Evolutionary conservation across 805 yeast genomes (phyloP), one percentile per base, ranked within the genome.

Genomic region (Zygosaccharomyces kombuchaensis): DNA sequence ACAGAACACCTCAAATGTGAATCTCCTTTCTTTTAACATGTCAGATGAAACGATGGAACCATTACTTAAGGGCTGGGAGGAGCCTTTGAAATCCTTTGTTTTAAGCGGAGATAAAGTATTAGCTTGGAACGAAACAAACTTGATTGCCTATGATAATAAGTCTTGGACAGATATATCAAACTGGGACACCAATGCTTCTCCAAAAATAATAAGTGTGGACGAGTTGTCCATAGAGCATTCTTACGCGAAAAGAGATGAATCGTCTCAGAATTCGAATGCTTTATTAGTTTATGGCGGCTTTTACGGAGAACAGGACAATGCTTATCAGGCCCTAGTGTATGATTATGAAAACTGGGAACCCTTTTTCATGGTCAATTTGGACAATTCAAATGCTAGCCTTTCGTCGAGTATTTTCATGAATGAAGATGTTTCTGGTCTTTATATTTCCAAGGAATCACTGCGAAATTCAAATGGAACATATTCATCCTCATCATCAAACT

Each of bases 221-320:
- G 34, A 12, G n/a, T 25, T 44, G 25, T 34, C 39, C 5, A 9
- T 34, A 8, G 25, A 38, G 8, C 19, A 29, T 4, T 14, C 35
- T 6, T 6, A 25, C 12, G 21, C 19, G 9, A 45, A 42, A 36
- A 48, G 49, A 31, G 43, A 40, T n/a, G 22, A 26, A 2, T 43
- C 42, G 5, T n/a, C 19, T 19, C 22, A 44, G 9, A n/a, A 17
- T 12, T 31, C 39, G 16, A 21, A 37, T 14, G 37, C 34, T 14
- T 12, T 48, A 6, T 32, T 77, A 13, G 65, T 71, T 6, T 57
- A 73, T 45, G 80, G 80, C 6, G 62, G 65, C 1, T 43, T 65
- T 34, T 21, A 16, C 13, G 22, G 9, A 27, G 14, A 6, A 8
- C 68, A 56, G 34, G 55, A 73, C 17, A 47, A 62, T 21, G 70